Conservation (phyloP, 2,329 filamentous ascomycete species). For the Xylaria sp. region DNA sequence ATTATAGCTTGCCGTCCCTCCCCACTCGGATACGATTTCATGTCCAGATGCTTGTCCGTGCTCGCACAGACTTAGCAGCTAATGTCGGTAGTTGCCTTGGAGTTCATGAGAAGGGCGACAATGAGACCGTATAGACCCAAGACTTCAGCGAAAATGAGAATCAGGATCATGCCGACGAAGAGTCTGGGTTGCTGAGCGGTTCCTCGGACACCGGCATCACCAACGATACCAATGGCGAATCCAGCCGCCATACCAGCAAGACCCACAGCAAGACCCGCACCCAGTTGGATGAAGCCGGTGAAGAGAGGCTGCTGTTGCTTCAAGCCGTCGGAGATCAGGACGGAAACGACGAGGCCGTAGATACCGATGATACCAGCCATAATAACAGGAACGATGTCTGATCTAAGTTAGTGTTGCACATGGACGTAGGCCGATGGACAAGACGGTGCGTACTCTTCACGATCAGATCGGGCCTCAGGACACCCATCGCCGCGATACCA, state of each 20-base stretch:
- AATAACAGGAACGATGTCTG: constrained; percentile 99
- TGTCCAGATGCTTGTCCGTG: constrained; percentile 1
- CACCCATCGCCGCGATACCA: constrained; percentile 97
- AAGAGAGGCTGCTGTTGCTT: constrained; percentile 73
- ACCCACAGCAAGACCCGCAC: constrained; percentile 80
- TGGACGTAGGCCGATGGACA: constrained; percentile 5
- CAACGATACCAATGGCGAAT: constrained; percentile 86
- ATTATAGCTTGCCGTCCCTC: constrained; percentile 27
- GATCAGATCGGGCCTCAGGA: constrained; percentile 94
- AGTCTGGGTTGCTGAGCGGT: constrained; percentile 82
- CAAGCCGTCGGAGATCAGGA: constrained; percentile 81
- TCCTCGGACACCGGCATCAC: constrained; percentile 86
- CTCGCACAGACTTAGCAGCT: constrained; percentile 53
- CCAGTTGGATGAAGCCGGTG: constrained; percentile 84
- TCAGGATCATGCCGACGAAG: constrained; percentile 97
- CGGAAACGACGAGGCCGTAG: constrained; percentile 87
- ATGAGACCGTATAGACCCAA: constrained; percentile 99
- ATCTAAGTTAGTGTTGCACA: constrained; percentile 27
- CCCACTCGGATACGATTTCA: constrained; percentile 6
- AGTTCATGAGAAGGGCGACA: constrained; percentile 99
- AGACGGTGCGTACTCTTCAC: constrained; percentile 82
- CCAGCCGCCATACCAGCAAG: constrained; percentile 81
- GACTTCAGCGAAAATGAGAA: constrained; percentile 99
- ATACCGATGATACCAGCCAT: constrained; percentile 99
- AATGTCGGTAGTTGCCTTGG: constrained; percentile 72